Percentiles rank a stretch among this genome's conserved stretches.
These are phyloP conservation scores for Acorus gramineus DNA, from an alignment of 106 monocot genomes.

Conservation along the genomic window DNA sequence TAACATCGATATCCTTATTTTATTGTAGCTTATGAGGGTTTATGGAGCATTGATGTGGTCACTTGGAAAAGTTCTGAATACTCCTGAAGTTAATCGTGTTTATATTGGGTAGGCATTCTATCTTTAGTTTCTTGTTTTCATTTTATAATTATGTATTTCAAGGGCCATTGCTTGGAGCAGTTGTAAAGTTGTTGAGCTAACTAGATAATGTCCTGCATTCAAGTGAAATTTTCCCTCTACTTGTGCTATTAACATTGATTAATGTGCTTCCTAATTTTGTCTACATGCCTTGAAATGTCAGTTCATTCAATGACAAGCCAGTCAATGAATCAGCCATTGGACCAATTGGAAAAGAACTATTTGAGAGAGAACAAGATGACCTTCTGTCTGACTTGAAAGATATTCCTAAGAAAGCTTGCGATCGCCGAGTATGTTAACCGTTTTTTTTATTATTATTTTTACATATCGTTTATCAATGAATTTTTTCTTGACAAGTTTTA, in stretches of 20 bases:
- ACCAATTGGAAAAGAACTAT: slow-evolving; percentile 72
- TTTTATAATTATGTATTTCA: neutral
- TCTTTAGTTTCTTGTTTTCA: neutral
- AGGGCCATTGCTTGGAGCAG: too few species aligned
- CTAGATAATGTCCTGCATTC: too few species aligned
- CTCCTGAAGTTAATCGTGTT: slow-evolving; percentile 90
- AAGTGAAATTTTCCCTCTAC: too few species aligned
- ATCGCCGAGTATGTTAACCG: slow-evolving; percentile 40
- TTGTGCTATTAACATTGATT: too few species aligned
- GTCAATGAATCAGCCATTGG: slow-evolving; percentile 55
- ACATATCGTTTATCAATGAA: too few species aligned
- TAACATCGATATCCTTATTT: neutral
- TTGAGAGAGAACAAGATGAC: slow-evolving; percentile 89
- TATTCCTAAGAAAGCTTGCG: slow-evolving; percentile 91
- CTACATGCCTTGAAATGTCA: slow-evolving; percentile 3
- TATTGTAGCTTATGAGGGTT: slow-evolving; percentile 88
- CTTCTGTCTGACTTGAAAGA: slow-evolving; percentile 86
- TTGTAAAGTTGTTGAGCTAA: too few species aligned
- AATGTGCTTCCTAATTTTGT: too few species aligned
- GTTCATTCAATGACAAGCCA: slow-evolving; percentile 85
- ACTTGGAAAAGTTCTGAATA: slow-evolving; percentile 88
- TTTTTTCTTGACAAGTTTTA: neutral
- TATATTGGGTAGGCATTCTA: slow-evolving; percentile 64
- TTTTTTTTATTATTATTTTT: neutral
- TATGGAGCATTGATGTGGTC: slow-evolving; percentile 97